phyloP scores from a whole-genome alignment of 768 basidiomycete species.

The Suillus hirtellus region DNA sequence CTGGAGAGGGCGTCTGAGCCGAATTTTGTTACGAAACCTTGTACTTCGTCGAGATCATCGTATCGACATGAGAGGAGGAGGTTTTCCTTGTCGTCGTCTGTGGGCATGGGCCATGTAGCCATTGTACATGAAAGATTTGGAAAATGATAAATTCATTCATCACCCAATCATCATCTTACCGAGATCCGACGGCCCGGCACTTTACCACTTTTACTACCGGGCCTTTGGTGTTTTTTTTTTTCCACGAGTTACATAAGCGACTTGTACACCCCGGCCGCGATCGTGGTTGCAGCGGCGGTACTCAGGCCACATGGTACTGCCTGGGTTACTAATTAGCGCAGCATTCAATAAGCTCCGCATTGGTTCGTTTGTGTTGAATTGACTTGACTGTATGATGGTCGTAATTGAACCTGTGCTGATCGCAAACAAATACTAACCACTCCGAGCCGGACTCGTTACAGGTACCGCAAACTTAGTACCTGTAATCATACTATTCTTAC shows the following conservation, averaged over 20 bases:
- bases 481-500: background rate
- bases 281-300: too few species aligned
- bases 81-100: slow-evolving; percentile 64
- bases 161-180: too few species aligned
- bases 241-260: too few species aligned
- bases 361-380: too few species aligned
- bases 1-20: slow-evolving; percentile 48
- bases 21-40: slow-evolving; percentile 61
- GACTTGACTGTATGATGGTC: too few species aligned
- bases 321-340: too few species aligned
- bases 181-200: background rate
- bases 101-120: slow-evolving; percentile 24
- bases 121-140: slow-evolving; percentile 7
- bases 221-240: too few species aligned
- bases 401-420: slow-evolving; percentile 1
- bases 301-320: too few species aligned
- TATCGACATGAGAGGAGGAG: slow-evolving; percentile 83
- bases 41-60: slow-evolving; percentile 81
- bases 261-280: too few species aligned
- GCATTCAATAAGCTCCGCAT: background rate
- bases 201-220: too few species aligned
- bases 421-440: background rate
- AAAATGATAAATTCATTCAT: background rate
- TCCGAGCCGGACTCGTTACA: too few species aligned
- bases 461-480: background rate